phyloP scores from a whole-genome alignment of 495 filamentous ascomycete species.

The Margaritispora aquatica region DNA sequence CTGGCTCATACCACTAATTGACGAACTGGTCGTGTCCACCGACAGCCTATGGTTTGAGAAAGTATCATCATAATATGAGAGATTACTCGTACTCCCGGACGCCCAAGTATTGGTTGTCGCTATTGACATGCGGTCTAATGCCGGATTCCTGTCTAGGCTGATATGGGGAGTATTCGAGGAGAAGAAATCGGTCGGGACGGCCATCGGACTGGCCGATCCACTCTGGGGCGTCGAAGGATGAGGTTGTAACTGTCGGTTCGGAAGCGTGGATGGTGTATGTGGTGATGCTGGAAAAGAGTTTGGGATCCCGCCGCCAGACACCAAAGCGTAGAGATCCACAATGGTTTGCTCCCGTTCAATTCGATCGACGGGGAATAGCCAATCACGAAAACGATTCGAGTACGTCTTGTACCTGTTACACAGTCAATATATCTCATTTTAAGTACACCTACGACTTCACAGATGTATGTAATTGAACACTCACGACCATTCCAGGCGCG shows the following conservation, averaged over 20 bases:
- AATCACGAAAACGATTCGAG: constrained; percentile 16
- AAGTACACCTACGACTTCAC: not conserved
- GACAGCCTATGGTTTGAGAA: constrained; percentile 7
- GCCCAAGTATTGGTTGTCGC: not conserved
- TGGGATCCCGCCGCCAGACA: not conserved
- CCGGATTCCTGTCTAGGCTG: not conserved
- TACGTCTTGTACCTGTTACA: constrained; percentile 17
- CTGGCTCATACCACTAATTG: constrained; percentile 6
- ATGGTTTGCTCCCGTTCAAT: constrained; percentile 9
- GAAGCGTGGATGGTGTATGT: not conserved
- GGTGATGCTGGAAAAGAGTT: not conserved
- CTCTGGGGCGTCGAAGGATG: not conserved
- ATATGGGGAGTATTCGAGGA: not conserved
- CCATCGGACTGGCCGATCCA: not conserved
- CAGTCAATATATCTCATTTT: not conserved
- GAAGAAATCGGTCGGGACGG: constrained; percentile 1
- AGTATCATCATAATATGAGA: constrained; percentile 3
- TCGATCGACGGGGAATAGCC: constrained; percentile 14
- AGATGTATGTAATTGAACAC: not conserved
- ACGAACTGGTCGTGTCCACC: constrained; percentile 9
- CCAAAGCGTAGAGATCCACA: constrained; percentile 6
- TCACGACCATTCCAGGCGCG: constrained; percentile 15
- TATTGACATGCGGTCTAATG: not conserved
- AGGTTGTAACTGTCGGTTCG: not conserved
- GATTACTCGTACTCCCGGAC: not conserved